Conservation (phyloP, 495 filamentous ascomycete genomes). For the Penicillium robsamsonii region DNA sequence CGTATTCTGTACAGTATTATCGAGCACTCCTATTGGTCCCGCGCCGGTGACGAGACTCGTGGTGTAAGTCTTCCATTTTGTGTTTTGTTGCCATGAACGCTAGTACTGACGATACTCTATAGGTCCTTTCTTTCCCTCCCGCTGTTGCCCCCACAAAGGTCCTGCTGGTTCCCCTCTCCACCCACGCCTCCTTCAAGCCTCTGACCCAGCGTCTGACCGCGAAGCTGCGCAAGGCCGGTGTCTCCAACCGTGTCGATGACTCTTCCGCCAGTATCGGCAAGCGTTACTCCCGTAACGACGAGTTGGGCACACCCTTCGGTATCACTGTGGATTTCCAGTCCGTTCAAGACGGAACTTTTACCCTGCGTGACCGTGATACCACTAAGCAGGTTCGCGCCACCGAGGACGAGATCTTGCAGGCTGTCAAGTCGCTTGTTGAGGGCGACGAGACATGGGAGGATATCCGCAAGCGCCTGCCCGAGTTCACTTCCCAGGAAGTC, state of each 20-base stretch:
- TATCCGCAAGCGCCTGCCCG: slow-evolving; percentile 57
- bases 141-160: slow-evolving; percentile 68
- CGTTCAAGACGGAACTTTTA: slow-evolving; percentile 63
- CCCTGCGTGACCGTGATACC: slow-evolving; percentile 65
- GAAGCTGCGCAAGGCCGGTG: slow-evolving; percentile 55
- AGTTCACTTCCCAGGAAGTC: slow-evolving; percentile 66
- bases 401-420: slow-evolving; percentile 63
- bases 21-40: slow-evolving; percentile 78
- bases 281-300: slow-evolving; percentile 64
- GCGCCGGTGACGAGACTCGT: slow-evolving; percentile 60
- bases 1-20: slow-evolving; percentile 74
- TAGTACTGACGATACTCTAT: slow-evolving; percentile 12
- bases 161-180: slow-evolving; percentile 64
- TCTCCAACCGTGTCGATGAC: slow-evolving; percentile 65
- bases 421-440: slow-evolving; percentile 58
- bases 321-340: slow-evolving; percentile 72
- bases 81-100: not conserved
- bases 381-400: slow-evolving; percentile 66
- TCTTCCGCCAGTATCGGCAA: slow-evolving; percentile 68
- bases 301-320: slow-evolving; percentile 64
- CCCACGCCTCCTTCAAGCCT: slow-evolving; percentile 56
- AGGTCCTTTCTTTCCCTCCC: slow-evolving; percentile 68
- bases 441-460: slow-evolving; percentile 66
- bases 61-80: slow-evolving; percentile 49
- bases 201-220: slow-evolving; percentile 49